Evolutionary conservation across 176 grass and related monocot species (phyloP).

Genomic region (Carex scoparia): DNA sequence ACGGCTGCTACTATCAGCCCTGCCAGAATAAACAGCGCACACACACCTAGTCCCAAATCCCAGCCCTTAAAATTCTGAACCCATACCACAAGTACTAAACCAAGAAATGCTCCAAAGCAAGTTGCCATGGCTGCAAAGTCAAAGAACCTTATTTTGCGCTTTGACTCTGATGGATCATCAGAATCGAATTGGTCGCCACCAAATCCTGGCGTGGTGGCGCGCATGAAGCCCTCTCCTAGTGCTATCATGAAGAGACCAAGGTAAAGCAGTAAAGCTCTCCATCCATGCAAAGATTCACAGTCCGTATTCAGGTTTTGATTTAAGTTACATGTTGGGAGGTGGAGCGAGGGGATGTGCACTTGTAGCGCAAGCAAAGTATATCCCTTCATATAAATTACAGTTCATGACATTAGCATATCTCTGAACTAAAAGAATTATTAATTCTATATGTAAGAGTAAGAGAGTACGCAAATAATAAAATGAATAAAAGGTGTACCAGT

Average conservation of each 20-base stretch:
- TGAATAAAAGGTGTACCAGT: neutral
- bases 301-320: neutral
- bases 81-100: constrained; percentile 30
- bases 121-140: constrained; percentile 27
- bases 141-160: constrained; percentile 28
- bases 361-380: constrained; percentile 39
- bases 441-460: neutral
- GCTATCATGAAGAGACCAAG: constrained; percentile 30
- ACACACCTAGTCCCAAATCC: constrained; percentile 32
- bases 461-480: neutral
- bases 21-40: constrained; percentile 8
- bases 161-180: constrained; percentile 13
- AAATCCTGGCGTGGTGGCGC: constrained; percentile 23
- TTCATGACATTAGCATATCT: neutral
- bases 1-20: constrained; percentile 6
- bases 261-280: constrained; percentile 20
- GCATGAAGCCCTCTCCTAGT: constrained; percentile 32
- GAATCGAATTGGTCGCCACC: constrained; percentile 40
- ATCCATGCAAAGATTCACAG: constrained; percentile 26
- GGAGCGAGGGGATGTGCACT: constrained; percentile 33
- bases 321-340: constrained; percentile 13
- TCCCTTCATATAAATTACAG: constrained; percentile 14
- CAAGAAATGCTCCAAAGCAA: constrained; percentile 30
- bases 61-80: constrained; percentile 33
- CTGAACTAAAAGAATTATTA: neutral